These are phyloP conservation scores for Annulohypoxylon stygium DNA, from an alignment of 495 filamentous ascomycete genomes.

Conservation along the genomic window DNA sequence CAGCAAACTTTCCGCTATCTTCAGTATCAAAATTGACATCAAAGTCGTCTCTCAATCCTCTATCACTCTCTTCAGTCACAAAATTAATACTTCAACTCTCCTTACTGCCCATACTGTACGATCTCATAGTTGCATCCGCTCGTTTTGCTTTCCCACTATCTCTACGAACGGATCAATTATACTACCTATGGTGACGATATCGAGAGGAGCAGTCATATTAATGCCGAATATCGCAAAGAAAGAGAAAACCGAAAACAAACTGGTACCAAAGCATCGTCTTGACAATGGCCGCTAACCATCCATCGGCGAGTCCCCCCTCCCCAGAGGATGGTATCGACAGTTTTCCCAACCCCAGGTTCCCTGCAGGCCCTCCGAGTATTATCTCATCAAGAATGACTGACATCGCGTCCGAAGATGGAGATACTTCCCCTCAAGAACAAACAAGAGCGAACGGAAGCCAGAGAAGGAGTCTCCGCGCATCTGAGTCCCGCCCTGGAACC, in stretches of 20 bases:
- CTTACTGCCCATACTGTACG: background rate
- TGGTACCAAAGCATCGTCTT: background rate
- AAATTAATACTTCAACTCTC: conserved; percentile 10
- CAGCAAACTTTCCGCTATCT: conserved; percentile 19
- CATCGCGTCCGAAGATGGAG: conserved; percentile 70
- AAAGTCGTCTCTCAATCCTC: conserved; percentile 5
- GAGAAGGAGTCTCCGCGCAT: conserved; percentile 55
- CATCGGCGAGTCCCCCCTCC: conserved; percentile 51
- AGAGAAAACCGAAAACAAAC: background rate
- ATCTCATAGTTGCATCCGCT: background rate
- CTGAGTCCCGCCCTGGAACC: conserved; percentile 65
- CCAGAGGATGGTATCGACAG: conserved; percentile 55
- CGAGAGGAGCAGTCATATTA: conserved; percentile 19
- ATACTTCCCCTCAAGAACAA: conserved; percentile 53
- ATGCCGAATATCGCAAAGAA: conserved; percentile 11
- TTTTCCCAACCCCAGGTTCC: conserved; percentile 56
- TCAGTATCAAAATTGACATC: background rate
- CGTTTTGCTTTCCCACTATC: background rate
- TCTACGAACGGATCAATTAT: background rate
- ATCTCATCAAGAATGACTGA: conserved; percentile 91
- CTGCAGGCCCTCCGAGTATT: conserved; percentile 68
- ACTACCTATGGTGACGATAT: conserved; percentile 11
- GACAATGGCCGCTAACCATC: conserved; percentile 55
- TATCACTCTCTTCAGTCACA: conserved; percentile 6
- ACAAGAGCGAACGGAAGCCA: conserved; percentile 50